A percentile compares a stretch with the other conserved stretches of the same genome.
Evolutionary conservation across 441 rosid species (phyloP).

Genomic region (Rhodomyrtus psidioides): DNA sequence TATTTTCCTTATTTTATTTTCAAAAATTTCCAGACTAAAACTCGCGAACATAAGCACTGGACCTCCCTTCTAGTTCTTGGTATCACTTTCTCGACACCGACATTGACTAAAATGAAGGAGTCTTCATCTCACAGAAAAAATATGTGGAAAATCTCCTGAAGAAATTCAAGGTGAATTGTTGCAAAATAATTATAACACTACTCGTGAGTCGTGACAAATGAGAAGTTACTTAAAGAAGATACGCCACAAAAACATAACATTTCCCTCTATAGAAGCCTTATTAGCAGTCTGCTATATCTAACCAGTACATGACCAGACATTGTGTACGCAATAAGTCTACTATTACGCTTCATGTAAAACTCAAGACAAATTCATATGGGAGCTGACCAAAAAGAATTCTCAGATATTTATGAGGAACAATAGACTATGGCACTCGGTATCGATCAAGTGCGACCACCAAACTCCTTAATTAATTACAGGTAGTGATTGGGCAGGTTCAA

Average conservation of each 20-base stretch:
- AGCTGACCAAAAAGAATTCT: not conserved
- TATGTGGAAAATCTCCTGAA: not conserved
- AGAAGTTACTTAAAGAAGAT: not conserved
- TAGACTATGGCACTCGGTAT: not conserved
- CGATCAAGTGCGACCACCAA: not conserved
- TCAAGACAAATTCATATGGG: not conserved
- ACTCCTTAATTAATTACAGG: not conserved
- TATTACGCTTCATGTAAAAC: not conserved
- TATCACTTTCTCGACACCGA: not conserved
- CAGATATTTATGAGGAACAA: not conserved
- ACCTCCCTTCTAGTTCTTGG: not conserved
- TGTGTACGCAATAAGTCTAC: not conserved
- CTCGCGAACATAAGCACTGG: not conserved
- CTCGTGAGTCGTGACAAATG: not conserved
- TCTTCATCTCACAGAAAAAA: not conserved
- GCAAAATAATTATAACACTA: not conserved
- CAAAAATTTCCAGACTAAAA: not conserved
- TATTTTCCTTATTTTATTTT: not conserved
- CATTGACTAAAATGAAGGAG: not conserved
- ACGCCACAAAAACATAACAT: not conserved
- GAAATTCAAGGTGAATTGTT: not conserved
- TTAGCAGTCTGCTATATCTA: not conserved
- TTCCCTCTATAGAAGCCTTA: not conserved
- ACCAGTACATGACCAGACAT: not conserved
- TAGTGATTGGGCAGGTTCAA: not conserved